Percentiles rank a stretch among this genome's conserved stretches.
phyloP scores from a whole-genome alignment of 331 rosid genomes.

The Stylosanthes scabra region DNA sequence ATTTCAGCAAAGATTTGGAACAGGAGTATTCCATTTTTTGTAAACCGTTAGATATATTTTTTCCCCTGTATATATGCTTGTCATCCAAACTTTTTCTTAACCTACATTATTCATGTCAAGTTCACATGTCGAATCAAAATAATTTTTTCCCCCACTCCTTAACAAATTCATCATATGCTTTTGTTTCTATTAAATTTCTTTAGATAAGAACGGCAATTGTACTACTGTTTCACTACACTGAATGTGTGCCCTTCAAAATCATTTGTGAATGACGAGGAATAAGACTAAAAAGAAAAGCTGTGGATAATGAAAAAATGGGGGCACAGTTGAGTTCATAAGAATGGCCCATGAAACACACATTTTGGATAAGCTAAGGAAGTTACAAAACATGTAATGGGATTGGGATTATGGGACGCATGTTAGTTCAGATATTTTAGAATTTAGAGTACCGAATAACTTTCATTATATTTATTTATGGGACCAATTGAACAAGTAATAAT shows the following conservation, averaged over 20 bases:
- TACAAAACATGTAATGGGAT: background rate
- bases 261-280: constrained; percentile 11
- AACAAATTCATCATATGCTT: background rate
- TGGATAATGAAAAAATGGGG: constrained; percentile 24
- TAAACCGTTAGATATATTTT: no score
- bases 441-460: background rate
- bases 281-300: background rate
- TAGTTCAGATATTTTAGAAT: constrained; percentile 8
- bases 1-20: no score
- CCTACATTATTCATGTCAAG: background rate
- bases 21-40: no score
- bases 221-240: background rate
- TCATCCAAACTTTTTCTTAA: background rate
- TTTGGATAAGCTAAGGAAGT: constrained; percentile 31
- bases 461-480: constrained; percentile 2
- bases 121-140: background rate
- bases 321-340: background rate
- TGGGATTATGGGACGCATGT: background rate
- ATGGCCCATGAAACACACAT: constrained; percentile 27
- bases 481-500: background rate
- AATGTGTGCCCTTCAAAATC: constrained; percentile 16
- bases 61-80: no score
- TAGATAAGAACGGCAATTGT: background rate
- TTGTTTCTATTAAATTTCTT: background rate
- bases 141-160: background rate